Conservation (phyloP, 805 yeast genomes). For the Wickerhamomyces bisporus region DNA sequence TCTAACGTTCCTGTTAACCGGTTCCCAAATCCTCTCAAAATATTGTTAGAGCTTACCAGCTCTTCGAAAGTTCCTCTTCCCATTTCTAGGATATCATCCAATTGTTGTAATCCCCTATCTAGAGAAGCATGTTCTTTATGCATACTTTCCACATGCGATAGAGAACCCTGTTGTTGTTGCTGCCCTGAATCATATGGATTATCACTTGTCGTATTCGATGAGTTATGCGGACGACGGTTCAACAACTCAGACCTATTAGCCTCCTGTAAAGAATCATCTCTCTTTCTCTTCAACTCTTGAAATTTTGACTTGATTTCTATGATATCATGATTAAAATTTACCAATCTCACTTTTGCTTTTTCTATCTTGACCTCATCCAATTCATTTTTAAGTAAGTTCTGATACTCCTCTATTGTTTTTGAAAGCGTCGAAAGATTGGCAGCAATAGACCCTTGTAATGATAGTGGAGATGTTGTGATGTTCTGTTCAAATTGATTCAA, state of each 20-base stretch:
- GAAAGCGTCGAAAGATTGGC: slow-evolving; percentile 71
- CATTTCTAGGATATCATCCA: slow-evolving; percentile 87
- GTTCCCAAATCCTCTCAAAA: slow-evolving; percentile 55
- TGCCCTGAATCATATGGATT: slow-evolving; percentile 15
- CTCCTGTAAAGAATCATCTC: slow-evolving; percentile 32
- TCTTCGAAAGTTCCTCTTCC: slow-evolving; percentile 84
- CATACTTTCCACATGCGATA: slow-evolving; percentile 49
- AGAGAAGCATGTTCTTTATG: slow-evolving; percentile 61
- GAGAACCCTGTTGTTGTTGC: slow-evolving; percentile 11
- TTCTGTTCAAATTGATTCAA: slow-evolving; percentile 60
- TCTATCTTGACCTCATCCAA: slow-evolving; percentile 45
- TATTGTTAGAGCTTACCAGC: slow-evolving; percentile 76
- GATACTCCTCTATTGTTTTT: slow-evolving; percentile 71
- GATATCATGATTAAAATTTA: slow-evolving; percentile 43
- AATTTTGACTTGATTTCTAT: slow-evolving; percentile 27
- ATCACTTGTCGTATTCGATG: slow-evolving; percentile 5
- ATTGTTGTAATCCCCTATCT: slow-evolving; percentile 67
- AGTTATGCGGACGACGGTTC: slow-evolving; percentile 31
- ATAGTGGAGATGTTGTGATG: slow-evolving; percentile 64
- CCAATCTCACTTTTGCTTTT: slow-evolving; percentile 58
- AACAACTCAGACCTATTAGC: slow-evolving; percentile 39
- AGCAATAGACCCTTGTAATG: slow-evolving; percentile 73
- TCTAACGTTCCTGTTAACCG: slow-evolving; percentile 63
- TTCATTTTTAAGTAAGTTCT: slow-evolving; percentile 54
- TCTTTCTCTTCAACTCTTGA: slow-evolving; percentile 30